Percentiles rank a stretch among this genome's conserved stretches.
phyloP scores from a whole-genome alignment of 768 basidiomycete species.

The Phylloporus sp. region DNA sequence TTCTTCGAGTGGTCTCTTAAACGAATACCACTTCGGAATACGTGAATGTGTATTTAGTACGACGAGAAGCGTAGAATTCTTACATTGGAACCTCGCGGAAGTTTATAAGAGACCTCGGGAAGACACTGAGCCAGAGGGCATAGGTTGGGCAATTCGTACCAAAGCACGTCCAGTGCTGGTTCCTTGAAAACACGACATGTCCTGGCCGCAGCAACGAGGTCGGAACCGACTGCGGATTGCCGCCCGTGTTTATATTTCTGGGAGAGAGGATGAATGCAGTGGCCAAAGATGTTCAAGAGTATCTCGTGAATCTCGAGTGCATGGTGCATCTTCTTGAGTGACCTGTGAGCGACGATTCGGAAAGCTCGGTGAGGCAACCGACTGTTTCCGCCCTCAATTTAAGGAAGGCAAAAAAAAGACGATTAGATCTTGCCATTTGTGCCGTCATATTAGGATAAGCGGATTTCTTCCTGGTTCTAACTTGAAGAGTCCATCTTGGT shows the following conservation, averaged over 20 bases:
- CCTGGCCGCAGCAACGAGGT: conserved; percentile 13
- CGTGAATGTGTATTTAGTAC: neutral
- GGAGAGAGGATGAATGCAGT: conserved; percentile 4
- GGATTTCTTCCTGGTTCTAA: too few species aligned
- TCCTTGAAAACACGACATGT: conserved; percentile 18
- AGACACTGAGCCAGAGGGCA: conserved; percentile 13
- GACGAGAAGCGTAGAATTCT: neutral
- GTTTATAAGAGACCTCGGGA: neutral
- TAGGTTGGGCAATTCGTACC: conserved; percentile 12
- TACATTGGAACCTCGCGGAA: conserved; percentile 1
- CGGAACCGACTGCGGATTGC: neutral
- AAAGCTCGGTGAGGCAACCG: too few species aligned
- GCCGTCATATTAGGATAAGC: too few species aligned
- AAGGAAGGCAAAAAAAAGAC: too few species aligned
- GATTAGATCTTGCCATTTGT: too few species aligned
- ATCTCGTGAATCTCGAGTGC: conserved; percentile 9
- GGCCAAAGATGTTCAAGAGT: conserved; percentile 8
- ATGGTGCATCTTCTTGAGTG: neutral
- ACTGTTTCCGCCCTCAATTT: too few species aligned
- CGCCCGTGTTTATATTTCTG: neutral
- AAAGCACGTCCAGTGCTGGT: conserved; percentile 15
- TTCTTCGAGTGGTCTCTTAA: conserved; percentile 1
- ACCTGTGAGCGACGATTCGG: too few species aligned
- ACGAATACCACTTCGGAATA: conserved; percentile 3
- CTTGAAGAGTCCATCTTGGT: too few species aligned